Conservation (phyloP, 73 alveolate genomes). For the Paraurostyla sp. region DNA sequence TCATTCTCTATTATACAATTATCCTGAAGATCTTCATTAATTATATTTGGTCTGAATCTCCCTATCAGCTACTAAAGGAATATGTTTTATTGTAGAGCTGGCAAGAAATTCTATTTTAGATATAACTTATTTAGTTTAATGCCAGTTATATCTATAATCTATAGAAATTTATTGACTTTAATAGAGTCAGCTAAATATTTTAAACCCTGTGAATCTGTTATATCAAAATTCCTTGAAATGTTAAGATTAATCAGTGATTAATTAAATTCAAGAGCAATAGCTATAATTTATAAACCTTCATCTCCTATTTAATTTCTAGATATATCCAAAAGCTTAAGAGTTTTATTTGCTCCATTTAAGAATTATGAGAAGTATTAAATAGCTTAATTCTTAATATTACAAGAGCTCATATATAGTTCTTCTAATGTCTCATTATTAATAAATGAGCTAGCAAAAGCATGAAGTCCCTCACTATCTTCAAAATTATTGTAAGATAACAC, state of each 20-base stretch:
- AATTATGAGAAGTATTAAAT: neutral
- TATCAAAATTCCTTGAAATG: neutral
- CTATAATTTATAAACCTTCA: neutral
- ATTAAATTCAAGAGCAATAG: neutral
- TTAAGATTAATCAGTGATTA: neutral
- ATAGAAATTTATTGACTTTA: neutral
- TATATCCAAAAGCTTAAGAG: neutral
- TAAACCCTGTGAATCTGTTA: conserved; percentile 6
- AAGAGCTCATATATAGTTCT: neutral
- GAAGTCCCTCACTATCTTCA: conserved; percentile 8
- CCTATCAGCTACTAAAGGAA: neutral
- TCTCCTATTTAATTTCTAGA: neutral
- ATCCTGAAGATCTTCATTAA: neutral
- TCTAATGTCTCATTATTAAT: neutral
- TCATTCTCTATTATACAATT: conserved; percentile 1
- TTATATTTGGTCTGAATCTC: neutral
- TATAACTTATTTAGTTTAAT: neutral
- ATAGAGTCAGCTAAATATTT: neutral
- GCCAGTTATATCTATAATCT: neutral
- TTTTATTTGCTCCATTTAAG: neutral
- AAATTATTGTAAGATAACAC: neutral
- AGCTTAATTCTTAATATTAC: neutral
- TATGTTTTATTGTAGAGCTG: conserved; percentile 24
- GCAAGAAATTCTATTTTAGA: neutral
- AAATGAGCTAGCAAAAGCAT: neutral